These are phyloP conservation scores for Syncephalastrum monosporum DNA, from an alignment of 371 early-diverging fungal genomes.

Conservation along the genomic window DNA sequence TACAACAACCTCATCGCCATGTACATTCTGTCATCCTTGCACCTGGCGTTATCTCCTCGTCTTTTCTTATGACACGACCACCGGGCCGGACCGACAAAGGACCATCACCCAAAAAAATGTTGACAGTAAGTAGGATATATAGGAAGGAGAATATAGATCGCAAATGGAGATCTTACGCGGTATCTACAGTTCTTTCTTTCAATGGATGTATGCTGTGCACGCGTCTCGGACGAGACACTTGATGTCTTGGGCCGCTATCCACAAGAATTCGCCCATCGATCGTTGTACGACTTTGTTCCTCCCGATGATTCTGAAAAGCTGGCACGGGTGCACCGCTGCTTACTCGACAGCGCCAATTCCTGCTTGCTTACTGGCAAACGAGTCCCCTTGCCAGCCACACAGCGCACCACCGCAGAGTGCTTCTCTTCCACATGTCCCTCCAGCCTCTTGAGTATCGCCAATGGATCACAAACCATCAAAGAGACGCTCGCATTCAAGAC, in stretches of 20 bases:
- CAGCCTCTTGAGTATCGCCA: conserved; percentile 25
- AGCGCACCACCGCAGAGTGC: conserved; percentile 45
- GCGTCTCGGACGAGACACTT: conserved; percentile 54
- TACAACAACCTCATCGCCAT: neutral
- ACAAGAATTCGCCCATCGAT: conserved; percentile 56
- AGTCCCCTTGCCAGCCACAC: conserved; percentile 35
- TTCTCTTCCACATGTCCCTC: conserved; percentile 34
- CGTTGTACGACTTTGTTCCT: conserved; percentile 54
- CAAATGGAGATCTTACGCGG: neutral
- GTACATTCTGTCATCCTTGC: neutral
- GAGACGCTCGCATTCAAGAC: conserved; percentile 43
- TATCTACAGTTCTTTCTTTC: conserved; percentile 35
- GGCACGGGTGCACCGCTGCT: conserved; percentile 37
- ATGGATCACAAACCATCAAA: conserved; percentile 30
- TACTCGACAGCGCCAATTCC: conserved; percentile 41
- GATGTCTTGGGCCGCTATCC: conserved; percentile 60
- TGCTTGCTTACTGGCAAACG: conserved; percentile 18
- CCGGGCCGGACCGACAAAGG: conserved; percentile 4
- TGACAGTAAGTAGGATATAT: conserved; percentile 4
- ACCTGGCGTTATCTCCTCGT: neutral
- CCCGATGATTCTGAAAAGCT: conserved; percentile 47
- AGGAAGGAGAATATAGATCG: neutral
- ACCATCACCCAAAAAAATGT: conserved; percentile 1
- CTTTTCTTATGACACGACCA: conserved; percentile 6
- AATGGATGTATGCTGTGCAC: conserved; percentile 57